Evolutionary conservation across 768 basidiomycete genomes (phyloP), one percentile per base, ranked within the genome.

Genomic region (Lactarius evosmus): DNA sequence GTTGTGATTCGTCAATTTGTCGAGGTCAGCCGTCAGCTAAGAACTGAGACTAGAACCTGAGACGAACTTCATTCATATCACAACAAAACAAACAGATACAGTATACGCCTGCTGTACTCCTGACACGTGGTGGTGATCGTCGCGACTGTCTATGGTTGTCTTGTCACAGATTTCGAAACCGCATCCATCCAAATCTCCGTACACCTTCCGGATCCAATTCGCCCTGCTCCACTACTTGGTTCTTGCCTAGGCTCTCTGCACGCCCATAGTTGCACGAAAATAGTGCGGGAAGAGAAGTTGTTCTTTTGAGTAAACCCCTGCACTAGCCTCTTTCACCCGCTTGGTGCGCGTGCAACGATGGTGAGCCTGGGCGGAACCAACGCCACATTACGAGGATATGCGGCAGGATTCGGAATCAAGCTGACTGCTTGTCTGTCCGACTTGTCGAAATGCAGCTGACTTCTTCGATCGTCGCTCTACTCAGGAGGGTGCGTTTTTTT

Each of bases 131-230:
- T 22, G 7, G 32, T 53, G 52, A 53, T 53, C 52, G 52, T 53
- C 32, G 52, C 52, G 51, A 29, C 17, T 53, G 17, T 33, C 32
- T 29, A 53, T 22, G 52, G 52, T 53, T 9, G 29, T 52, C 51
- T 52, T 27, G 30, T 33, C 52, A 53, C 46, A 49, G 46, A 49
- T 49, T 49, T 49, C 46, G 46, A 32, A 46, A 46, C 33, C 6
- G 52, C 5, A 59, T 50, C 63, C 63, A 64, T 64, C 29, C 34
- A 40, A 49, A 64, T 60, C 63, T 59, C 63, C 63, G 63, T 60
- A 12, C 25, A 50, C 51, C 55, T 56, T 55, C 55, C 34, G 25
- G 25, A 50, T 55, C 52, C 32, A 53, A 33, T 29, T 41, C 46
- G 29, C 30, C 17, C 32, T 19, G 19, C 32, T 19, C 52, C 27